Percentiles rank a stretch among this genome's conserved stretches.
These are phyloP conservation scores for Yamadazyma friedrichii DNA, from an alignment of 1,139 yeast species.

Conservation along the genomic window DNA sequence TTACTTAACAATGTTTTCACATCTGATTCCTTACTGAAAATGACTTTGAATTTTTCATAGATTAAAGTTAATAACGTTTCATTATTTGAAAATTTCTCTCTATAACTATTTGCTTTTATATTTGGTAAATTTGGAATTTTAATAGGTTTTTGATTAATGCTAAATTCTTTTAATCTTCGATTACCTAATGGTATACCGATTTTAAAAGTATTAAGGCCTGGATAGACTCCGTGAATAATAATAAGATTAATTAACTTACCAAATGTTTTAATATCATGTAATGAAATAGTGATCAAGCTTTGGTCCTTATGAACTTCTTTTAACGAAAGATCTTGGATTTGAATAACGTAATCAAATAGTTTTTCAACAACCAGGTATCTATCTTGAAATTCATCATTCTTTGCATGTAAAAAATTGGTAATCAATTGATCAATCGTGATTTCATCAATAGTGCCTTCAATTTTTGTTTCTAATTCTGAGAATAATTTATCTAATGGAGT, in stretches of 20 bases:
- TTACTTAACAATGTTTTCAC: constrained; percentile 55
- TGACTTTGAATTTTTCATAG: constrained; percentile 28
- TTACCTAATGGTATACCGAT: constrained; percentile 68
- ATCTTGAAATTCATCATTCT: constrained; percentile 8
- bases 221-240: constrained; percentile 69
- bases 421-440: constrained; percentile 16
- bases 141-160: constrained; percentile 23
- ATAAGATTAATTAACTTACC: constrained; percentile 63
- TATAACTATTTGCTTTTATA: constrained; percentile 13
- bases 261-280: constrained; percentile 79
- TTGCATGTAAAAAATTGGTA: neutral
- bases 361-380: constrained; percentile 25
- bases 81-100: constrained; percentile 15
- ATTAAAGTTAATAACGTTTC: constrained; percentile 32
- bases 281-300: constrained; percentile 64
- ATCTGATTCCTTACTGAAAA: constrained; percentile 46
- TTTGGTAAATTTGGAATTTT: constrained; percentile 18
- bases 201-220: constrained; percentile 51
- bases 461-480: constrained; percentile 24
- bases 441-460: constrained; percentile 28
- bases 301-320: constrained; percentile 23
- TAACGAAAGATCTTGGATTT: constrained; percentile 37
- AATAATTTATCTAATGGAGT: constrained; percentile 39
- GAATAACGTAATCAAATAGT: constrained; percentile 30
- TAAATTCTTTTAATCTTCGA: constrained; percentile 51